These are phyloP conservation scores for Bauhinia variegata DNA, from an alignment of 306 rosid species.

Conservation along the genomic window DNA sequence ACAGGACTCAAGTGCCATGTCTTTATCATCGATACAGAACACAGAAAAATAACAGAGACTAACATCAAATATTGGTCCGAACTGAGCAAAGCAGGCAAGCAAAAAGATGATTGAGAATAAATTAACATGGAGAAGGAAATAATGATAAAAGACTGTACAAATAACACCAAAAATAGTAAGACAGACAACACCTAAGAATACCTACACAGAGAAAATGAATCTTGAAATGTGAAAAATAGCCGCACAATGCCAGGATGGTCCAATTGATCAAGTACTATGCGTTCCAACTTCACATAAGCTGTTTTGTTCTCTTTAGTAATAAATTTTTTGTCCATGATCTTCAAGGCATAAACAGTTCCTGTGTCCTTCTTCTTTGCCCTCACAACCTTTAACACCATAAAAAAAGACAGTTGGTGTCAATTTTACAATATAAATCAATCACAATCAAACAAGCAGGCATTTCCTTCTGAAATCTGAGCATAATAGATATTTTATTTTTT, in stretches of 20 bases:
- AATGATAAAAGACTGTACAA: slow-evolving; percentile 6
- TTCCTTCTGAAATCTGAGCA: no score
- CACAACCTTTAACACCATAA: slow-evolving; percentile 69
- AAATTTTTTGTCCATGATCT: slow-evolving; percentile 98
- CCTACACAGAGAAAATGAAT: slow-evolving; percentile 92
- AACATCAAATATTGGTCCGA: slow-evolving; percentile 41
- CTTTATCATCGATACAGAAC: slow-evolving; percentile 51
- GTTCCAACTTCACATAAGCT: slow-evolving; percentile 96
- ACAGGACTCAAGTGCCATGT: slow-evolving; percentile 99
- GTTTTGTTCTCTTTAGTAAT: slow-evolving; percentile 97
- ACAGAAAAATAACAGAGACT: slow-evolving; percentile 26
- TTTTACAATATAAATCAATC: slow-evolving; percentile 17
- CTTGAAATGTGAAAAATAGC: slow-evolving; percentile 96
- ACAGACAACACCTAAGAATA: slow-evolving; percentile 45
- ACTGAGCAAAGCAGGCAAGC: slow-evolving; percentile 34
- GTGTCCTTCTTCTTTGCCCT: slow-evolving; percentile 98
- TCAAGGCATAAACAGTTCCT: slow-evolving; percentile 86
- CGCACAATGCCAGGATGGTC: slow-evolving; percentile 97
- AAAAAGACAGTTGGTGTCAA: slow-evolving; percentile 23
- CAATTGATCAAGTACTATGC: slow-evolving; percentile 94
- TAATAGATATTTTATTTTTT: no score
- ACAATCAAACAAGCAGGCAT: slow-evolving; percentile 21
- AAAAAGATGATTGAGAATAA: slow-evolving; percentile 14
- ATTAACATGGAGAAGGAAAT: slow-evolving; percentile 30
- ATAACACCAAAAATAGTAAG: background rate